Evolutionary conservation across 2,329 filamentous ascomycete genomes (phyloP).

Genomic region (Penicillium fuscoglaucum): DNA sequence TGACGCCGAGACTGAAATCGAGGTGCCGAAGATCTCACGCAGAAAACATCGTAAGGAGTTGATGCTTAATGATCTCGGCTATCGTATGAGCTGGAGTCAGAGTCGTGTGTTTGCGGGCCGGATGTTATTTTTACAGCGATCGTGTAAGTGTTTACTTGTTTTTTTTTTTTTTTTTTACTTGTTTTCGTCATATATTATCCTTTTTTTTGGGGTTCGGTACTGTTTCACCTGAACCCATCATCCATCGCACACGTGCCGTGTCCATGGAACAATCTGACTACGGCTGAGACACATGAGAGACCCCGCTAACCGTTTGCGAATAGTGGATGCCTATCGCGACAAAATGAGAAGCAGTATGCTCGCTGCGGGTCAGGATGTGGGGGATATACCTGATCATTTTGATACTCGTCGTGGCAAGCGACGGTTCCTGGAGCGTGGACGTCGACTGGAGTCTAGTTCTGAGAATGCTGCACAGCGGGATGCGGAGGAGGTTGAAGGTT

Average conservation of each 20-base stretch:
- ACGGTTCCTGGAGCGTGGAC: constrained; percentile 60
- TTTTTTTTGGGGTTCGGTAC: constrained; percentile 12
- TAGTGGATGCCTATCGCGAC: constrained; percentile 91
- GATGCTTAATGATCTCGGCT: constrained; percentile 88
- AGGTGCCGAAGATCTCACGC: constrained; percentile 72
- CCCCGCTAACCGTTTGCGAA: constrained; percentile 10
- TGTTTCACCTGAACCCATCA: constrained; percentile 1
- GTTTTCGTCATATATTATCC: constrained; percentile 4
- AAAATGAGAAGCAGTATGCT: constrained; percentile 85
- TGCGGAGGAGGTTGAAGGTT: constrained; percentile 42
- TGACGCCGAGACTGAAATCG: constrained; percentile 74
- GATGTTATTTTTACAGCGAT: constrained; percentile 85
- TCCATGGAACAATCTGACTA: constrained; percentile 1
- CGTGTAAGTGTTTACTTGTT: constrained; percentile 64
- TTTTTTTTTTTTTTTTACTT: constrained; percentile 6
- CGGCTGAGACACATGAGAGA: constrained; percentile 4
- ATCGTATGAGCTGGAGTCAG: constrained; percentile 95
- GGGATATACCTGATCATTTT: constrained; percentile 75
- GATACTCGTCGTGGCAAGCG: constrained; percentile 87
- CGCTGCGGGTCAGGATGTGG: constrained; percentile 71
- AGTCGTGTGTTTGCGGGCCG: constrained; percentile 85
- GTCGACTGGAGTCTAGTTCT: constrained; percentile 17
- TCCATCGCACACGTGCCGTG: constrained; percentile 10
- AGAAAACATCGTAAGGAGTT: constrained; percentile 75
- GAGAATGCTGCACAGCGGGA: constrained; percentile 34